Evolutionary conservation across 805 yeast species (phyloP), one percentile per base, ranked within the genome.

Genomic region (Saturnispora kantuleensis): DNA sequence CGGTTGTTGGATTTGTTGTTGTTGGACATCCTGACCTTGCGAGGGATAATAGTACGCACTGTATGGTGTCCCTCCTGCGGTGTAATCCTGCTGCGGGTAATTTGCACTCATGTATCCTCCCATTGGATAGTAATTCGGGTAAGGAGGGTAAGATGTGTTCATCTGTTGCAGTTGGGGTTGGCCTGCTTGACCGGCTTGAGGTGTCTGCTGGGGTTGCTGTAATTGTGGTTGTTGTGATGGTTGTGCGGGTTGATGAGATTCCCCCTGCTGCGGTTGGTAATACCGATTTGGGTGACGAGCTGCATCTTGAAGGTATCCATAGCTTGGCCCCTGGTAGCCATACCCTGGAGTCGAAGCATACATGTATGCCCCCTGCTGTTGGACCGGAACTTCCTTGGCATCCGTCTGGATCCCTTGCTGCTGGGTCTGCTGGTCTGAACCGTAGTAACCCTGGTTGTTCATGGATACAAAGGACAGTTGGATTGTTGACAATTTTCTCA

Each of bases 171-270:
- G 43, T 13, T 39, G 44, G 16, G 39, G 44, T 15, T 18, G 35
- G 4, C 41, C 38, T 44, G 44, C 42, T 46, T 51, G 57, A 11
- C 17, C 36, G 10, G 37, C 29, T 16, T 31, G 40, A 11, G 17
- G 45, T 17, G 31, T 38, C 31, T 36, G 39, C 5, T 32, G 34
- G 3, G 33, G 36, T 18, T 39, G 47, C 13, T 29, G 31, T 35
- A 42, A 52, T 33, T 49, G 48, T 18, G 21, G 44, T 12, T 42
- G 45, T 36, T 31, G 45, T 9, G 15, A n/a, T 17, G 38, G 12
- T 17, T 10, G 38, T 16, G 26, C 29, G 2, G 38, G 7, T 15
- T 34, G 44, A 8, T 39, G 34, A 8, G 29, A 11, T 6, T 15
- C 29, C 3, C 16, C 32, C 18, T 28, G 16, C 15, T 40, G 43